Percentiles rank a stretch among this genome's conserved stretches.
Conservation (phyloP, 768 basidiomycete genomes). For the Leccinellum albellum region DNA sequence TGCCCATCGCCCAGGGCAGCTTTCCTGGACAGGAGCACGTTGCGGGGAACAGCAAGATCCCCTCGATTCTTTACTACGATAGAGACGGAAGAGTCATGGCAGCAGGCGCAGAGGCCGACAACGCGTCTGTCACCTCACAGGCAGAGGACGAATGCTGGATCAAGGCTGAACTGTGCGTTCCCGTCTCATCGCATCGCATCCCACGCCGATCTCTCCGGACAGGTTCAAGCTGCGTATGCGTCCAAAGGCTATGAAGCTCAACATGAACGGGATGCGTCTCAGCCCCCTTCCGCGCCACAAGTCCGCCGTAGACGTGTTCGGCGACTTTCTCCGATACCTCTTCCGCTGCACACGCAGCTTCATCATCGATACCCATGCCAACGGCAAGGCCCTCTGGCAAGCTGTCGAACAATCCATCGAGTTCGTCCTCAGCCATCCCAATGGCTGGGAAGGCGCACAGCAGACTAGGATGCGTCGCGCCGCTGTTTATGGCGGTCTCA, state of each 20-base stretch:
- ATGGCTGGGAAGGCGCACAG: conserved; percentile 76
- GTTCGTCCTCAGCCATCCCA: conserved; percentile 75
- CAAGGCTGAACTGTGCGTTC: conserved; percentile 67
- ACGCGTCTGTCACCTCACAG: conserved; percentile 32
- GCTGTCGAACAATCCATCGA: conserved; percentile 66
- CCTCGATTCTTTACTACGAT: conserved; percentile 74
- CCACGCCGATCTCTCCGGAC: neutral
- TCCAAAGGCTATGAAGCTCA: conserved; percentile 72
- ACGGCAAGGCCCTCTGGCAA: conserved; percentile 65
- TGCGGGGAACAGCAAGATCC: conserved; percentile 81
- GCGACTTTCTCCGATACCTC: conserved; percentile 74
- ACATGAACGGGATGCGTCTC: conserved; percentile 83
- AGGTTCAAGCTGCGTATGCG: conserved; percentile 81
- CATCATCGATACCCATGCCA: conserved; percentile 81
- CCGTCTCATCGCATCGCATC: neutral
- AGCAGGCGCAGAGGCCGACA: conserved; percentile 77
- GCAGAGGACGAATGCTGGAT: conserved; percentile 79
- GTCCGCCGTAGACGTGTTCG: conserved; percentile 70
- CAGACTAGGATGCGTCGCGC: conserved; percentile 76
- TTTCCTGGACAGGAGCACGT: conserved; percentile 86
- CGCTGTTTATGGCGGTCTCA: conserved; percentile 66
- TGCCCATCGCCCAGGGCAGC: conserved; percentile 35
- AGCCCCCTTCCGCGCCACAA: conserved; percentile 63
- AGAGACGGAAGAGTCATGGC: conserved; percentile 59
- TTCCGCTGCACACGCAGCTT: conserved; percentile 71